phyloP scores from a whole-genome alignment of 805 yeast genomes.

The Candida insectorum region DNA sequence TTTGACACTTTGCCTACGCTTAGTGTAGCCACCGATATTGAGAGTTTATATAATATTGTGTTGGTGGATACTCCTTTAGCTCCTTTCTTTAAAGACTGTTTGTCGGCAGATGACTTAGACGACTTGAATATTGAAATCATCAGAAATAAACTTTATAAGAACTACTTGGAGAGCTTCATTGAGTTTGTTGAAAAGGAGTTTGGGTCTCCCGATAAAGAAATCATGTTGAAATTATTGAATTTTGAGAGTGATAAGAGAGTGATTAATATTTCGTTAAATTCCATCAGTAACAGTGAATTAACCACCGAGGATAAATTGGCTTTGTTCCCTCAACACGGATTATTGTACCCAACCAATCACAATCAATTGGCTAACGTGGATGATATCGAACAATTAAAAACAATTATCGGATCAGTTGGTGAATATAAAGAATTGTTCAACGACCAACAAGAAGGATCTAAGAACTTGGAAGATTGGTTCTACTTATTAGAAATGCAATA shows the following conservation, averaged over 20 bases:
- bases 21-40: conserved; percentile 91
- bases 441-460: conserved; percentile 34
- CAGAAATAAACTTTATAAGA: conserved; percentile 87
- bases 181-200: conserved; percentile 60
- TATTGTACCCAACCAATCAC: conserved; percentile 68
- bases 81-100: conserved; percentile 88
- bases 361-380: conserved; percentile 69
- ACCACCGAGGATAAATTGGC: conserved; percentile 65
- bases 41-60: conserved; percentile 88
- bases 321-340: conserved; percentile 80
- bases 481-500: conserved; percentile 88
- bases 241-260: conserved; percentile 96
- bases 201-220: conserved; percentile 73
- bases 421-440: conserved; percentile 60
- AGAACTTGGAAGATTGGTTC: conserved; percentile 88
- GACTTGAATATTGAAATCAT: conserved; percentile 94
- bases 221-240: conserved; percentile 71
- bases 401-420: conserved; percentile 58
- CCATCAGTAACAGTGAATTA: conserved; percentile 75
- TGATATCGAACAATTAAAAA: conserved; percentile 79
- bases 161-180: conserved; percentile 85
- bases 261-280: conserved; percentile 86
- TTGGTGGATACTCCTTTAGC: conserved; percentile 96
- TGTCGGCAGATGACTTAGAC: conserved; percentile 84
- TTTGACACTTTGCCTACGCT: conserved; percentile 95